Evolutionary conservation across 345 rosid genomes (phyloP).

Genomic region (Eutrema heterophyllum): DNA sequence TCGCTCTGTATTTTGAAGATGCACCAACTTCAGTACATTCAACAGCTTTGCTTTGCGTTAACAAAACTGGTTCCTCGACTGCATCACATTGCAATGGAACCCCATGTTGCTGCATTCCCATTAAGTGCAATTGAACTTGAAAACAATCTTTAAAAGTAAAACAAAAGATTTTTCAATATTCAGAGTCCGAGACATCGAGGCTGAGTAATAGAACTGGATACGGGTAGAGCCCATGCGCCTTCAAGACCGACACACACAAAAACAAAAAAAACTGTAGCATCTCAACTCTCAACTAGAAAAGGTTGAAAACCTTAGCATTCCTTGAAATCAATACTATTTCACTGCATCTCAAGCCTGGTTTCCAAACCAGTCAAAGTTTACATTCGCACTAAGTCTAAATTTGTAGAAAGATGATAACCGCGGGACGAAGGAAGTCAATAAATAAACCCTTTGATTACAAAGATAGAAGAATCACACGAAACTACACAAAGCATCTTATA

Average conservation of each 20-base stretch:
- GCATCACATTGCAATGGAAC: slow-evolving; percentile 92
- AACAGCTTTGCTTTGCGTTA: slow-evolving; percentile 93
- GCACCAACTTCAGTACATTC: too few species aligned
- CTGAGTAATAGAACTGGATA: slow-evolving; percentile 58
- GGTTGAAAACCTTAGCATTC: neutral
- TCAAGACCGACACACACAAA: slow-evolving; percentile 30
- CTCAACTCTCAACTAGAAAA: neutral
- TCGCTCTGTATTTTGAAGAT: too few species aligned
- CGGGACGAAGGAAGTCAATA: neutral
- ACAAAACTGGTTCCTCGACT: slow-evolving; percentile 98
- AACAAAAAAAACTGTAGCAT: neutral
- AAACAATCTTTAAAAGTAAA: neutral
- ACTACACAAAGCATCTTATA: neutral
- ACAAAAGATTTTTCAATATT: neutral
- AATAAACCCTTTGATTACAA: neutral
- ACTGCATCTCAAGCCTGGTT: neutral
- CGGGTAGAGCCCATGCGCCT: slow-evolving; percentile 78
- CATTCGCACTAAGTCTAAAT: neutral
- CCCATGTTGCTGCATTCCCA: slow-evolving; percentile 98
- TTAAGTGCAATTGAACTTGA: slow-evolving; percentile 85
- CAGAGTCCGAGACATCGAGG: neutral
- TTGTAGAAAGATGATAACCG: neutral
- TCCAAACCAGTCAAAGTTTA: neutral
- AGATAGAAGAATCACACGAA: neutral
- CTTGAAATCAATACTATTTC: neutral